Evolutionary conservation across 495 filamentous ascomycete species (phyloP), one percentile per base, ranked within the genome.

Genomic region (Podospora bellae-mahoneyi): DNA sequence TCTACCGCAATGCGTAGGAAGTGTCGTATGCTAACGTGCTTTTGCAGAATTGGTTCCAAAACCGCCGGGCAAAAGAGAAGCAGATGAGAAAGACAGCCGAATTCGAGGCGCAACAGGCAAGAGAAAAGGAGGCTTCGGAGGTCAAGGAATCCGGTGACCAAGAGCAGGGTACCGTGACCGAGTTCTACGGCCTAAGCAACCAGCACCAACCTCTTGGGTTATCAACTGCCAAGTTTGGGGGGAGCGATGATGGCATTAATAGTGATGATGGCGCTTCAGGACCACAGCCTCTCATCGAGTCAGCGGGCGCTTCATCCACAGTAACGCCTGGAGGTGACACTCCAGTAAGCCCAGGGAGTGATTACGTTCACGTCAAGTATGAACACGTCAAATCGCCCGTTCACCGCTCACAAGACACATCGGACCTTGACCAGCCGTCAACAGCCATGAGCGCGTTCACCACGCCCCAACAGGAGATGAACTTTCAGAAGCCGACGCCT

Each of bases 21-120:
- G 19, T 67, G 53, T 55, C 63, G 56, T 56, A 27, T 70, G 69
- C 79, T 82, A 67, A 83, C 78, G 39, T 61, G 7, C 27, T 57
- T 56, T 66, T 27, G 44, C 67, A 95, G 92, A 94, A 94, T 72
- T 95, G 92, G 92, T 96, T 94, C 78, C 92, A 96, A 76, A 96
- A 95, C 76, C 85, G 92, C 63, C 88, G 92, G 54, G 91, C 91
- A 65, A 92, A 93, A 75, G 90, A 90, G 34, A 93, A 93, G 81
- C 88, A 92, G 71, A 87, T 92, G 74, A 88, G 83, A 74, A 86
- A 88, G 75, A 88, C 90, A 74, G 86, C 89, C 74, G 89, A 92
- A 73, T 88, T 83, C 62, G 81, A 84, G 69, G 81, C 79, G 75
- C 77, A 86, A 75, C 86, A 87, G 71, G 78, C 78, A 57, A 83